phyloP scores from a whole-genome alignment of 208 protist genomes.

The Trypanosoma rangeli region DNA sequence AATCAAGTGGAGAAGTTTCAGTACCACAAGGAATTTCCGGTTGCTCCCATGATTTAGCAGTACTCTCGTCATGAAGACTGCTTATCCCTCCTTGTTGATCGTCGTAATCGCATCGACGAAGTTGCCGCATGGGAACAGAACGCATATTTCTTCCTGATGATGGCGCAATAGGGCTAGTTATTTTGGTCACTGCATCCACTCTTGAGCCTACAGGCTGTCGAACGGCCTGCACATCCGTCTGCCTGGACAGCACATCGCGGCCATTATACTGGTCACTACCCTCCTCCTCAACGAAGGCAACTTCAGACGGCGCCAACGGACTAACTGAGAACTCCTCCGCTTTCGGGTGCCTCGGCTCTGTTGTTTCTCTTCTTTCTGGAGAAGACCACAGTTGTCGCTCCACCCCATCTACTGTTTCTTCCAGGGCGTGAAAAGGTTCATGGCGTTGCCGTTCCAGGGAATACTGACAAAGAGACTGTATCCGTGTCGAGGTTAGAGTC shows the following conservation, averaged over 20 bases:
- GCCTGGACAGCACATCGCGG: neutral
- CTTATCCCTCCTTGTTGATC: neutral
- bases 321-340: neutral
- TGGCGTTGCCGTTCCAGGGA: neutral
- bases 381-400: conserved; percentile 10
- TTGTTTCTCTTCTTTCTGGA: conserved; percentile 6
- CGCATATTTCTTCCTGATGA: neutral
- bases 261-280: neutral
- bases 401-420: neutral
- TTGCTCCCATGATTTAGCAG: neutral
- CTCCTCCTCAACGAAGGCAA: neutral
- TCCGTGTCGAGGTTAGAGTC: neutral
- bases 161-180: neutral
- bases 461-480: neutral
- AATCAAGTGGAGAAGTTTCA: neutral
- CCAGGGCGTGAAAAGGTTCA: neutral
- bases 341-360: neutral
- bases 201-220: neutral
- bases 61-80: neutral
- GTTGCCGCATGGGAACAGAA: neutral
- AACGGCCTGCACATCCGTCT: neutral
- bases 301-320: conserved; percentile 1
- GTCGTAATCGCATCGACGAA: neutral
- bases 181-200: neutral
- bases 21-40: neutral